Evolutionary conservation across 1,284 basidiomycete genomes (phyloP).

Genomic region (Trametes sp.): DNA sequence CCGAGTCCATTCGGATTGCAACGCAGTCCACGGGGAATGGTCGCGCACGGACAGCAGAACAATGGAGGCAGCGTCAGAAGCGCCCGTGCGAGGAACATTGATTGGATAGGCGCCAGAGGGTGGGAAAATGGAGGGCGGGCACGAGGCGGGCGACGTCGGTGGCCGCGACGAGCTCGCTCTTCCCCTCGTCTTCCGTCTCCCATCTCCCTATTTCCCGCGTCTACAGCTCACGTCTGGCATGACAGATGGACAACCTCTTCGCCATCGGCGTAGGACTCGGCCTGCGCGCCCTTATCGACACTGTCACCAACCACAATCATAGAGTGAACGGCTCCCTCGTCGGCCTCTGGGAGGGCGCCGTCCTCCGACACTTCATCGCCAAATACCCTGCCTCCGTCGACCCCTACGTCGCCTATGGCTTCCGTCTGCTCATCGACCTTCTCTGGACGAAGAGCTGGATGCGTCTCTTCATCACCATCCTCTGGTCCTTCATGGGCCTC

Average conservation of each 20-base stretch:
- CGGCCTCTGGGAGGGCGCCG: conserved; percentile 78
- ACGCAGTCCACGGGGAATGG: no score
- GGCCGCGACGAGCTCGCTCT: conserved; percentile 17
- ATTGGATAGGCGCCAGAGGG: conserved; percentile 5
- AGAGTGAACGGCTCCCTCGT: conserved; percentile 61
- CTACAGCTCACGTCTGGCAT: conserved; percentile 28
- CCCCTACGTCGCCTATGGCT: conserved; percentile 68
- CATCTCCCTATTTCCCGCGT: conserved; percentile 1
- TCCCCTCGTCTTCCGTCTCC: conserved; percentile 3
- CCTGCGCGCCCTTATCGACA: conserved; percentile 45
- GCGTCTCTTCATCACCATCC: conserved; percentile 61
- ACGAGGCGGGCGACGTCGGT: conserved; percentile 22
- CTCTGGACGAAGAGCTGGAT: conserved; percentile 66
- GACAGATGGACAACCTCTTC: conserved; percentile 46
- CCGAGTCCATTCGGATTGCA: no score
- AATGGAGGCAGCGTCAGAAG: no score
- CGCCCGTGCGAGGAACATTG: background rate
- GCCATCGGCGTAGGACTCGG: conserved; percentile 49
- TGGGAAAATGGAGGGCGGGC: conserved; percentile 24
- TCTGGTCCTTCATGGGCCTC: conserved; percentile 75
- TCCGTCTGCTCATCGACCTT: conserved; percentile 73
- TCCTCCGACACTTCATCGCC: conserved; percentile 72
- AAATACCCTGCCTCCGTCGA: conserved; percentile 66
- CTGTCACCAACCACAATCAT: conserved; percentile 55
- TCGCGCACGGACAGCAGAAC: no score